These are phyloP conservation scores for Discostella stelligeroides DNA, from an alignment of 108 stramenopile genomes.

Conservation along the genomic window DNA sequence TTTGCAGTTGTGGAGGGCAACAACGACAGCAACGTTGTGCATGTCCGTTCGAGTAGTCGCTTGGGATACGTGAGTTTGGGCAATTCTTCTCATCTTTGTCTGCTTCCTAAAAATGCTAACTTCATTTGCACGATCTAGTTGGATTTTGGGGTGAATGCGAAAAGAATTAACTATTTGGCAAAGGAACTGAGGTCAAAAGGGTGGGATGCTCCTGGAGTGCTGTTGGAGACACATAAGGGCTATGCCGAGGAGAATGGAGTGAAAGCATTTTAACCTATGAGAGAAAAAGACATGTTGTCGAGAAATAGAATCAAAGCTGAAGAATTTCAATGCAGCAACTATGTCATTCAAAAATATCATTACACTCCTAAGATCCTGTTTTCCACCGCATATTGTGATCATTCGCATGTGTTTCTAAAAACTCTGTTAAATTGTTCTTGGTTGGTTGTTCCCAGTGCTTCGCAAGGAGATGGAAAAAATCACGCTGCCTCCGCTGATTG, in stretches of 20 bases:
- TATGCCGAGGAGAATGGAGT: constrained; percentile 71
- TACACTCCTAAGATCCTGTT: not conserved
- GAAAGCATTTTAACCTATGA: constrained; percentile 24
- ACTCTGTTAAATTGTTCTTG: constrained; percentile 18
- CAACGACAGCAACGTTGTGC: constrained; percentile 46
- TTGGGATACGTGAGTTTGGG: constrained; percentile 56
- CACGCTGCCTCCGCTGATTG: constrained; percentile 31
- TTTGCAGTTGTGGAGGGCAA: constrained; percentile 52
- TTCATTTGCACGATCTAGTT: constrained; percentile 18
- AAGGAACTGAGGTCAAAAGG: constrained; percentile 60
- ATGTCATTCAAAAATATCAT: not conserved
- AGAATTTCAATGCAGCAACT: not conserved
- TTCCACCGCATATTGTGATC: constrained; percentile 37
- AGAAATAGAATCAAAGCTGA: too few species aligned
- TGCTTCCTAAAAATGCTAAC: too few species aligned
- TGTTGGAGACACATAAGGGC: constrained; percentile 65
- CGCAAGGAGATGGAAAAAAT: constrained; percentile 41
- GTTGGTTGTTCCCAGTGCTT: constrained; percentile 26
- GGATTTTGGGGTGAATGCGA: constrained; percentile 87
- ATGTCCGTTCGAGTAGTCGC: constrained; percentile 75
- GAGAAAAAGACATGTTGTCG: not conserved
- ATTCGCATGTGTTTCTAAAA: constrained; percentile 35
- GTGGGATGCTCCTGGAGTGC: constrained; percentile 79
- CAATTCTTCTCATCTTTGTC: too few species aligned
- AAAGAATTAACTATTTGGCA: constrained; percentile 81